These are phyloP conservation scores for Boletus reticulatus DNA, from an alignment of 768 basidiomycete species.

Conservation along the genomic window DNA sequence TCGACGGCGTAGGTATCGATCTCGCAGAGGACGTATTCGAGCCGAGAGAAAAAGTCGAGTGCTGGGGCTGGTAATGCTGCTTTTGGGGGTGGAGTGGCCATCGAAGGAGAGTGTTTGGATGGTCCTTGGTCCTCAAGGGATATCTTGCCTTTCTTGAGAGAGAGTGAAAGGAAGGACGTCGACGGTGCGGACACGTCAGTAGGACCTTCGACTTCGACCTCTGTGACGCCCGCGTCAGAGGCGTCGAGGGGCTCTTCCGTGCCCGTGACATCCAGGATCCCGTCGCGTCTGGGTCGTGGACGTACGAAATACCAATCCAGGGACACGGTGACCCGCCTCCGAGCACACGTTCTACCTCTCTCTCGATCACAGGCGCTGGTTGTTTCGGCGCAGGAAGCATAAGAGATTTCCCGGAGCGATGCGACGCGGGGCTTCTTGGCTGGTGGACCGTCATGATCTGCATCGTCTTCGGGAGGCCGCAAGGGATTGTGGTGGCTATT, in stretches of 20 bases:
- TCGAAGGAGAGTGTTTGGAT: slow-evolving; percentile 7
- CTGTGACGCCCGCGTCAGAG: slow-evolving; percentile 9
- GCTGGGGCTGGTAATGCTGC: slow-evolving; percentile 35
- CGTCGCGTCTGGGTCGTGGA: slow-evolving; percentile 12
- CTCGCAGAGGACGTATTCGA: slow-evolving; percentile 6
- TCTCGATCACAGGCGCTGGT: slow-evolving; percentile 37
- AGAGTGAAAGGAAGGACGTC: slow-evolving; percentile 56
- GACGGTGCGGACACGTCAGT: slow-evolving; percentile 19
- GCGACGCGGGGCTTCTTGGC: slow-evolving; percentile 58
- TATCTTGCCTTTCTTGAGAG: slow-evolving; percentile 55
- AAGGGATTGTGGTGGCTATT: slow-evolving; percentile 40
- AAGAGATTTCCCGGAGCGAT: slow-evolving; percentile 54
- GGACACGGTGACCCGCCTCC: slow-evolving; percentile 62
- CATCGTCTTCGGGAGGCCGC: slow-evolving; percentile 39
- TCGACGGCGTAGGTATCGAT: neutral
- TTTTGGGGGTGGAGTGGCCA: slow-evolving; percentile 5
- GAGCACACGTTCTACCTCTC: slow-evolving; percentile 51
- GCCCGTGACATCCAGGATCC: slow-evolving; percentile 14
- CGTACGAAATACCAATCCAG: slow-evolving; percentile 59
- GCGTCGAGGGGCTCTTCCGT: slow-evolving; percentile 22
- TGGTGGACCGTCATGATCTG: slow-evolving; percentile 50
- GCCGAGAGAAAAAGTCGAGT: slow-evolving; percentile 71
- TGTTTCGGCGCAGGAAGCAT: slow-evolving; percentile 78
- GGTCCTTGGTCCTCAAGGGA: slow-evolving; percentile 43
- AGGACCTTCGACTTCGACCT: neutral